Evolutionary conservation across 768 basidiomycete species (phyloP).

Genomic region (Hypsizygus marmoreus): DNA sequence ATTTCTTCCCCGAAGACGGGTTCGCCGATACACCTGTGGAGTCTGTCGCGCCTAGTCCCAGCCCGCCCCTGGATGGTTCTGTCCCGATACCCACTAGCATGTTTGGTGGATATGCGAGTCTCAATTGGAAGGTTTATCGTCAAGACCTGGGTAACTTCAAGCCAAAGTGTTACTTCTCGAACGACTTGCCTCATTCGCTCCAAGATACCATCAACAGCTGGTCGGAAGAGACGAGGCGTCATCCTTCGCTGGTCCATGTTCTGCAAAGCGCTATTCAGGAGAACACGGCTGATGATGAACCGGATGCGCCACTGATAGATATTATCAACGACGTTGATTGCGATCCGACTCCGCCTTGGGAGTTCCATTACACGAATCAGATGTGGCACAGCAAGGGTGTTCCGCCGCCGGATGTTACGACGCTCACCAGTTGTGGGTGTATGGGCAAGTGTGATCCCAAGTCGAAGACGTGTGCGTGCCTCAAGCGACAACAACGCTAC

Average conservation of each 20-base stretch:
- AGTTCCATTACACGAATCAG: slow-evolving; percentile 85
- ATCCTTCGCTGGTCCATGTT: slow-evolving; percentile 48
- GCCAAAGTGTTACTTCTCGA: slow-evolving; percentile 36
- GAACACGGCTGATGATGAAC: slow-evolving; percentile 68
- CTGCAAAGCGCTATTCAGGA: slow-evolving; percentile 69
- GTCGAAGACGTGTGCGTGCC: slow-evolving; percentile 72
- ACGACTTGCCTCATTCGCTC: slow-evolving; percentile 60
- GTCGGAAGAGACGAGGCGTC: slow-evolving; percentile 37
- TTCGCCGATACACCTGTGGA: slow-evolving; percentile 3
- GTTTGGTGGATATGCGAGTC: slow-evolving; percentile 34
- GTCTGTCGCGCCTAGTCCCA: slow-evolving; percentile 10
- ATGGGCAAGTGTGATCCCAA: slow-evolving; percentile 74
- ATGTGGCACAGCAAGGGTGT: slow-evolving; percentile 76
- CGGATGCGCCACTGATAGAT: slow-evolving; percentile 63
- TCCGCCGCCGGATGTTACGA: slow-evolving; percentile 59
- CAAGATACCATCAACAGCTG: slow-evolving; percentile 69
- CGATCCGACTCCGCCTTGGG: slow-evolving; percentile 76
- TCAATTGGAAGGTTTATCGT: slow-evolving; percentile 41
- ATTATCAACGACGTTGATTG: slow-evolving; percentile 70
- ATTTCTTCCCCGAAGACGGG: slow-evolving; percentile 4
- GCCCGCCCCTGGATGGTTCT: slow-evolving; percentile 11
- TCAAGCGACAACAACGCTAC: slow-evolving; percentile 52
- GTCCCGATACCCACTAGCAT: slow-evolving; percentile 7
- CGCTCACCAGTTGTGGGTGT: slow-evolving; percentile 72
- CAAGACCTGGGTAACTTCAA: slow-evolving; percentile 33